Percentiles rank a stretch among this genome's conserved stretches.
Evolutionary conservation across 176 grass and related monocot genomes (phyloP).

Genomic region (Pharus latifolius): DNA sequence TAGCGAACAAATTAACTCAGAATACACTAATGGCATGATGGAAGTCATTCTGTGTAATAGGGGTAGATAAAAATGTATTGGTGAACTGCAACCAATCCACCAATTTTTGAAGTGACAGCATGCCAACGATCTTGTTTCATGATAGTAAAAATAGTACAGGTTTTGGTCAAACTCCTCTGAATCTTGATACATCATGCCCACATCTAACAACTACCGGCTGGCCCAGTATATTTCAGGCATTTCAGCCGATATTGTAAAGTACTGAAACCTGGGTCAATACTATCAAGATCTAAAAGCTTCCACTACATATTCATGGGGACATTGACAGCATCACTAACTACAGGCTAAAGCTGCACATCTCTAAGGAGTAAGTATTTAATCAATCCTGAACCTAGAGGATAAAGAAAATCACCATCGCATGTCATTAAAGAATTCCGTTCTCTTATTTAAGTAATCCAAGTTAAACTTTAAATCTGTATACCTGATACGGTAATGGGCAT

Average conservation of each 20-base stretch:
- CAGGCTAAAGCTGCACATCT: no score
- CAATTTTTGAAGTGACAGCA: neutral
- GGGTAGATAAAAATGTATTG: neutral
- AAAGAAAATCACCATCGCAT: no score
- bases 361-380: no score
- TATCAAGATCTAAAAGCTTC: no score
- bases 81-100: neutral
- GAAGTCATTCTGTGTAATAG: neutral
- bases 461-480: slow-evolving; percentile 19
- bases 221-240: no score
- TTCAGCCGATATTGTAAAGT: no score
- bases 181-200: neutral
- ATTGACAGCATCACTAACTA: no score
- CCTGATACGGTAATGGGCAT: slow-evolving; percentile 93
- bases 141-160: neutral
- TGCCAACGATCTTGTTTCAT: neutral
- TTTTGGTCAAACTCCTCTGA: neutral
- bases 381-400: no score
- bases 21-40: neutral
- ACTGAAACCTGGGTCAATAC: no score
- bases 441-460: slow-evolving; percentile 5
- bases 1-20: neutral
- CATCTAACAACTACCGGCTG: no score
- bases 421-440: neutral
- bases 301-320: no score